These are phyloP conservation scores for Schizopora paradoxa DNA, from an alignment of 1,284 basidiomycete genomes.

Conservation along the genomic window DNA sequence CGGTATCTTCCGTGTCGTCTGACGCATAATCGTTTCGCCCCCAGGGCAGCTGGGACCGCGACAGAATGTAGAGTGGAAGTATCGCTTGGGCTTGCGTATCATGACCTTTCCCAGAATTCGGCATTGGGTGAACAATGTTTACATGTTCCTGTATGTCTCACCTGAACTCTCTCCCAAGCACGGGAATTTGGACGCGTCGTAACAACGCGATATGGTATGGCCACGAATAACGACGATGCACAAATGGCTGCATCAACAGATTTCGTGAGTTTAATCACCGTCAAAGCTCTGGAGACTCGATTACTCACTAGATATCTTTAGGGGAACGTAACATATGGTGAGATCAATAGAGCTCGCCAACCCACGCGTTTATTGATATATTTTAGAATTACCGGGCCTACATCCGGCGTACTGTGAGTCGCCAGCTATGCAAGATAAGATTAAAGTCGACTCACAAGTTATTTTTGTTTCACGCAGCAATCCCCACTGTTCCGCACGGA, in stretches of 20 bases:
- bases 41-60: conserved; percentile 63
- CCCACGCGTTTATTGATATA: neutral
- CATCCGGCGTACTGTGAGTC: conserved; percentile 24
- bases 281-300: neutral
- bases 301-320: conserved; percentile 23
- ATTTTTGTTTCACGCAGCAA: conserved; percentile 31
- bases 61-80: conserved; percentile 64
- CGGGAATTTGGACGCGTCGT: conserved; percentile 52
- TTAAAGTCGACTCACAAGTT: neutral
- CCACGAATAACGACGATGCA: conserved; percentile 48
- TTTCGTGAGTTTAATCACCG: conserved; percentile 44
- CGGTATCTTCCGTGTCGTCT: neutral
- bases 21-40: conserved; percentile 5
- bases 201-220: conserved; percentile 44
- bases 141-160: neutral
- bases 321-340: conserved; percentile 63
- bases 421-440: conserved; percentile 38
- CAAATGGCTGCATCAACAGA: conserved; percentile 64
- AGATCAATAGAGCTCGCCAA: conserved; percentile 12
- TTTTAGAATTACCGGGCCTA: conserved; percentile 22
- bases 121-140: conserved; percentile 41
- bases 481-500: conserved; percentile 50
- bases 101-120: conserved; percentile 62
- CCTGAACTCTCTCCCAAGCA: conserved; percentile 30
- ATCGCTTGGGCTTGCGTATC: conserved; percentile 32